A percentile compares a stretch with the other conserved stretches of the same genome.
These are phyloP conservation scores for Fusarium lyarnte DNA, from an alignment of 2,329 filamentous ascomycete genomes.

Conservation along the genomic window DNA sequence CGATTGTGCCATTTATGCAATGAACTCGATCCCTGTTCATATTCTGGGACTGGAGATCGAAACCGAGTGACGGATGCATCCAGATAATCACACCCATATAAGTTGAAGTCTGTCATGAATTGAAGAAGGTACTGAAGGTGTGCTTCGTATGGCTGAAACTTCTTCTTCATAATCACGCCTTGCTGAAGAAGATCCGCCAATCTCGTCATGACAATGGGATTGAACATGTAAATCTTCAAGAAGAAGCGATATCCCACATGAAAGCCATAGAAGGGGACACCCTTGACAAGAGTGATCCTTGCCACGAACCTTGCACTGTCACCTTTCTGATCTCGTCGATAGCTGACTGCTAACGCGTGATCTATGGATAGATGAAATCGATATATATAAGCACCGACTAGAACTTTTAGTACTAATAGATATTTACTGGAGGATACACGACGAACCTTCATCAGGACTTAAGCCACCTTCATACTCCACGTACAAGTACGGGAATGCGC, in stretches of 20 bases:
- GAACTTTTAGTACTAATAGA: conserved; percentile 14
- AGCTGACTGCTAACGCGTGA: conserved; percentile 86
- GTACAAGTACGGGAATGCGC: conserved; percentile 95
- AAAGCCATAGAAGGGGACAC: conserved; percentile 94
- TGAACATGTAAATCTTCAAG: conserved; percentile 94
- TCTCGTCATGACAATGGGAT: conserved; percentile 86
- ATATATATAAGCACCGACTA: conserved; percentile 80
- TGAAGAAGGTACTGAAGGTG: conserved; percentile 93
- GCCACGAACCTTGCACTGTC: conserved; percentile 80
- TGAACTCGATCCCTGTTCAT: conserved; percentile 66
- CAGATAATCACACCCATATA: conserved; percentile 93
- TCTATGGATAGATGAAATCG: conserved; percentile 88
- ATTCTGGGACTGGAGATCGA: conserved; percentile 77
- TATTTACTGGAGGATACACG: background rate
- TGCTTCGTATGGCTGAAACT: conserved; percentile 92
- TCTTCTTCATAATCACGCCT: conserved; percentile 83
- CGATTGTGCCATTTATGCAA: conserved; percentile 82
- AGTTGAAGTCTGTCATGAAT: conserved; percentile 98
- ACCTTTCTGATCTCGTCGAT: conserved; percentile 77
- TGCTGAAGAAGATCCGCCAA: conserved; percentile 88
- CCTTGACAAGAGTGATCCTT: conserved; percentile 91
- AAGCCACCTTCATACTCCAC: conserved; percentile 82
- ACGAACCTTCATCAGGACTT: conserved; percentile 72
- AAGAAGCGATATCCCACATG: conserved; percentile 91
- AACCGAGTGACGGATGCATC: conserved; percentile 77